phyloP scores from a whole-genome alignment of 805 yeast species.

The Candida krabiensis region DNA sequence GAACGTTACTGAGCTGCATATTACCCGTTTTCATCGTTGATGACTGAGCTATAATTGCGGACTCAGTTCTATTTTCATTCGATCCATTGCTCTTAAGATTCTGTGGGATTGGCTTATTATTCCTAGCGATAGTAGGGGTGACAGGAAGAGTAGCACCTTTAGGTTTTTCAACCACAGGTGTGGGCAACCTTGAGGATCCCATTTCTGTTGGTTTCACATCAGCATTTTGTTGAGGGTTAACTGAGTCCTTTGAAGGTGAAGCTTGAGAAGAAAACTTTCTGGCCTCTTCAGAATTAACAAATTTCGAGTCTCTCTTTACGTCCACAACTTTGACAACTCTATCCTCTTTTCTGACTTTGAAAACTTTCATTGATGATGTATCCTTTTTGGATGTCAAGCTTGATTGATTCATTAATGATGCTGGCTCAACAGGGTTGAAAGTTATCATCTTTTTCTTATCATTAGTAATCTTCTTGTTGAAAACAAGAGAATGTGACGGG shows the following conservation, averaged over 20 bases:
- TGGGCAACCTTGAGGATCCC: not conserved
- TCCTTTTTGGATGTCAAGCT: constrained; percentile 4
- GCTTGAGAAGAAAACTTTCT: constrained; percentile 13
- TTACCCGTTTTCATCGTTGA: not conserved
- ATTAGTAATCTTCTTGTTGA: constrained; percentile 46
- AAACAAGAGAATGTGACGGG: constrained; percentile 57
- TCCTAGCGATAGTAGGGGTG: not conserved
- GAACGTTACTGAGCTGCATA: not conserved
- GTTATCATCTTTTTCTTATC: constrained; percentile 40
- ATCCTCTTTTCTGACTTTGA: constrained; percentile 24
- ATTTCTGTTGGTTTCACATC: constrained; percentile 7
- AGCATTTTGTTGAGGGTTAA: not conserved
- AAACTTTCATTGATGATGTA: constrained; percentile 12
- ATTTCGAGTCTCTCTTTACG: constrained; percentile 21
- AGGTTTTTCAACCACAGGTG: not conserved
- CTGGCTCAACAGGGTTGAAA: constrained; percentile 20
- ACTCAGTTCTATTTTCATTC: not conserved
- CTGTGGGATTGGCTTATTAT: too few relatives aligned
- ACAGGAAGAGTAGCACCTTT: not conserved
- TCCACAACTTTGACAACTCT: constrained; percentile 18
- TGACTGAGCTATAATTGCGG: not conserved
- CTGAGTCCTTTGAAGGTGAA: constrained; percentile 9
- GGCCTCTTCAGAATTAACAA: constrained; percentile 22
- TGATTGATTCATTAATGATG: not conserved
- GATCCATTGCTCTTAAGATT: not conserved